Evolutionary conservation across 225 moss, liverwort and hornwort genomes (phyloP), one percentile per base, ranked within the genome.

Genomic region (Pleurozium schreberi): DNA sequence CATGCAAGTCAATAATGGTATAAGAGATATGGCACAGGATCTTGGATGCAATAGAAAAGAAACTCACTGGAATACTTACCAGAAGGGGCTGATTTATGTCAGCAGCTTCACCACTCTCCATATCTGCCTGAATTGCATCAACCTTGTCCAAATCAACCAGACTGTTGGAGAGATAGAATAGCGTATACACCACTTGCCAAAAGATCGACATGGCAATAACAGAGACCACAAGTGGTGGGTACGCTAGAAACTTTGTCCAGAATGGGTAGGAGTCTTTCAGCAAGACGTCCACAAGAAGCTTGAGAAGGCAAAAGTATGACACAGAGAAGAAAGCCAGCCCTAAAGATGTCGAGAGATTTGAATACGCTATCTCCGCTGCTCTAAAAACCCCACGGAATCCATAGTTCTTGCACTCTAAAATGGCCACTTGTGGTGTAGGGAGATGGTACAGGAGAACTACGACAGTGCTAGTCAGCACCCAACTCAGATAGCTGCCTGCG

Each of bases 131-230:
- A 63, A 75, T 45, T 27, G 52, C 49, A 28, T 74, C 62, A 14
- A 28, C 43, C 87, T 81, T 88, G 34, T 88, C 89, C 69, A 85
- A 58, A 59, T 93, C 88, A 5, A 86, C 47, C 65, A 33, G 55
- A 40, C 43, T n/a, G 81, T 55, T 85, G 71, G 88, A 86, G 74
- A 94, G 92, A 34, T 90, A 94, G 79, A 94, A 88, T 5, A 94
- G 68, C 38, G 93, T 90, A 40, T 92, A 94, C 31, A 91, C 88
- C 19, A 91, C 92, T 85, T 91, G 92, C 93, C 93, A 94, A 52
- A 92, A 92, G 70, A 92, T 75, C 6, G 91, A 91, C 92, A 89
- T 90, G 42, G 82, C 47, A 61, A 87, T 86, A n/a, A 69, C 90
- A 40, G 50, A 47, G n/a, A 89, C 25, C 68, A 92, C 92, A 28